Conservation (phyloP, 2,329 filamentous ascomycete genomes). For the Trichophyton rubrum region DNA sequence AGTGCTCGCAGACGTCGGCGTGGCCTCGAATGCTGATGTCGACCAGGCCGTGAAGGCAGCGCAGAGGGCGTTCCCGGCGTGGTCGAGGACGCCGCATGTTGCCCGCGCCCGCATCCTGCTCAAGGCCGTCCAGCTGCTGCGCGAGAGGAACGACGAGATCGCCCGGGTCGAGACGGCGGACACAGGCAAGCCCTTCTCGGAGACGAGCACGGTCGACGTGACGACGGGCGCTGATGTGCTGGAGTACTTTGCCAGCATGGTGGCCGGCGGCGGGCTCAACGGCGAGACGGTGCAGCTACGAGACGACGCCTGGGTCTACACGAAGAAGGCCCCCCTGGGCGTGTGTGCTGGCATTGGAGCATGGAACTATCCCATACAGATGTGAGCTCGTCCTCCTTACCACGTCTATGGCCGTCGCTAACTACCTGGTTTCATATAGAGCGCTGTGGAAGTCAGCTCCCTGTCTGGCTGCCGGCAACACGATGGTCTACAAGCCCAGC, state of each 20-base stretch:
- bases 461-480: constrained; percentile 74
- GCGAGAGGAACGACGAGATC: constrained; percentile 65
- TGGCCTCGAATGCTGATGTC: constrained; percentile 54
- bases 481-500: constrained; percentile 83
- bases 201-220: constrained; percentile 74
- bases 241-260: constrained; percentile 72
- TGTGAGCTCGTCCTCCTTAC: constrained; percentile 29
- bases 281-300: constrained; percentile 66
- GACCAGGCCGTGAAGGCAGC: constrained; percentile 62
- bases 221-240: constrained; percentile 73
- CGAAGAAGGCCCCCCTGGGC: constrained; percentile 66
- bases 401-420: neutral
- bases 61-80: constrained; percentile 56
- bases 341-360: constrained; percentile 80
- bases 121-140: constrained; percentile 59
- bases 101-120: constrained; percentile 67
- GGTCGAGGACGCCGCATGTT: constrained; percentile 64
- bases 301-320: constrained; percentile 68
- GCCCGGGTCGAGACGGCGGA: constrained; percentile 70
- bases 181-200: constrained; percentile 73
- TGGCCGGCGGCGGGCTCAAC: constrained; percentile 65
- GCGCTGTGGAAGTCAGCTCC: constrained; percentile 82
- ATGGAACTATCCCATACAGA: constrained; percentile 89
- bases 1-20: constrained; percentile 58
- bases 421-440: constrained; percentile 15